Evolutionary conservation across 345 rosid species (phyloP), one percentile per base, ranked within the genome.

Genomic region (Lepidium africanum): DNA sequence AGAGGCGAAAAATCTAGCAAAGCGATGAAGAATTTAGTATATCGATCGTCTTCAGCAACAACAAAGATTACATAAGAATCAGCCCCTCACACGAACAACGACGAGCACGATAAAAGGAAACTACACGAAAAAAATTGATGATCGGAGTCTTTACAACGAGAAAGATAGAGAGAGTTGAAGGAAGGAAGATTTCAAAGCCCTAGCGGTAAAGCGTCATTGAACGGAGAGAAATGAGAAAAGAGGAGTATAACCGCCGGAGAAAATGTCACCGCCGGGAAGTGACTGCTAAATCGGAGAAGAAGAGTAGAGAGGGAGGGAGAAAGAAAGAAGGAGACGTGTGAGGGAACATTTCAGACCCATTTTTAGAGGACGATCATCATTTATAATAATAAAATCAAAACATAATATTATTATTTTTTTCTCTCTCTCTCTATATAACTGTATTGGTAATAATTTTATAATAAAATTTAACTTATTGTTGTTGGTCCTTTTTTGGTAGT

Each of bases 341-440:
- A 77, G 65, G 71, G 81, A 78, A 72, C 82, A 72, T 61, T 69
- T 69, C 72, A 73, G 80, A 76, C 76, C 57, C 53, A 59, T 35
- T 77, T 68, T 74, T 8, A 58, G 74, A 71, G 75, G 81, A 72
- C 38, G 56, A 43, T 46, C 75, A 72, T 51, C 16, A 30, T 74
- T 67, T 74, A 74, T 67, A 74, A 50, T 58, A 23, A 47, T 30
- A 27, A 14, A 12, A 32, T 38, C 19, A 56, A 67, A 69, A 72
- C 68, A 75, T 52, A 65, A n/a, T n/a, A n/a, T n/a, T 21, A 1
- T 1, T 43, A 59, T 66, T 49, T 16, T 11, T 63, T 75, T 74
- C 42, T 71, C 56, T 73, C 40, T 70, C 23, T 49, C 56, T 73
- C 40, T 70, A 17, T 49, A 3, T 36, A 46, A 45, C 12, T 42